A percentile compares a stretch with the other conserved stretches of the same genome.
phyloP scores from a whole-genome alignment of 129 eudicot genomes.

The Calendula officinalis region DNA sequence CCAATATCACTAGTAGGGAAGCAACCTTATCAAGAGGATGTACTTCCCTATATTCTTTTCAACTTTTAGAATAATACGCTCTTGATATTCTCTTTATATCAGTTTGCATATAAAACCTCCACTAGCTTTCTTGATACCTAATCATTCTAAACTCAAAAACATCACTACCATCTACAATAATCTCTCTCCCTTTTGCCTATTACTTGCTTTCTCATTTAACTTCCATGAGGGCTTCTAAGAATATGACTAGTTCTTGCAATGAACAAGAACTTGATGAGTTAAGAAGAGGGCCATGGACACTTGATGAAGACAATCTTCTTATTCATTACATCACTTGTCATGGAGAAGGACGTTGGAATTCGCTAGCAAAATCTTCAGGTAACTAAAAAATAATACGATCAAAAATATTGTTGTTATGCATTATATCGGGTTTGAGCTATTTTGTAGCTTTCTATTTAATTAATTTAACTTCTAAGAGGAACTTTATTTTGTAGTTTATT shows the following conservation, averaged over 20 bases:
- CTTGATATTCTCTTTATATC: constrained; percentile 17
- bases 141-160: constrained; percentile 27
- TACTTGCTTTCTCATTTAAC: background rate
- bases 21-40: constrained; percentile 35
- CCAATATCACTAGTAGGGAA: constrained; percentile 22
- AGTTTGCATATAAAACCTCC: constrained; percentile 38
- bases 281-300: constrained; percentile 99
- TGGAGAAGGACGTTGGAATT: constrained; percentile 94
- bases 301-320: constrained; percentile 85
- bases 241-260: constrained; percentile 31
- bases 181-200: constrained; percentile 20
- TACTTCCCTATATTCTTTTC: constrained; percentile 32
- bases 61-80: constrained; percentile 28
- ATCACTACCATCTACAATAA: constrained; percentile 11
- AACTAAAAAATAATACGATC: background rate
- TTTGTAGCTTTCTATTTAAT: background rate
- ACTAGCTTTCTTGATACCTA: constrained; percentile 24
- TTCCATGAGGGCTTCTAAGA: constrained; percentile 34
- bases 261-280: constrained; percentile 52
- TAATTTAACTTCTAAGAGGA: background rate
- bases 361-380: constrained; percentile 88
- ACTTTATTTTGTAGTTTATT: background rate
- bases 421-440: constrained; percentile 1
- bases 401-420: background rate
- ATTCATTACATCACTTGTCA: constrained; percentile 59